phyloP scores from a whole-genome alignment of 2,329 filamentous ascomycete species.

The Cladosporium sp. region DNA sequence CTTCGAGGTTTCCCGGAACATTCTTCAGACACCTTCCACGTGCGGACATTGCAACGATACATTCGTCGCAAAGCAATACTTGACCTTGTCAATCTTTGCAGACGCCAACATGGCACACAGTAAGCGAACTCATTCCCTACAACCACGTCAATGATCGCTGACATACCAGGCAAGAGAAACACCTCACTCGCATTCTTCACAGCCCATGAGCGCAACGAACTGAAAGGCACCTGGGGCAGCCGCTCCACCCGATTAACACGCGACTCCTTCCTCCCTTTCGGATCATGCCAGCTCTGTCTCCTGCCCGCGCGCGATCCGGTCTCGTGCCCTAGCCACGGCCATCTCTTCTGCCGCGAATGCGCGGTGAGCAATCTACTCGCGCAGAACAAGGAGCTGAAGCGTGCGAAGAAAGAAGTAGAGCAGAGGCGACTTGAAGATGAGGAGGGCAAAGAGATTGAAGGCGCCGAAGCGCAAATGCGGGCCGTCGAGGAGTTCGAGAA shows the following conservation, averaged over 20 bases:
- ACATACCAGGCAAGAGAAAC: constrained; percentile 64
- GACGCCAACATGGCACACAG: constrained; percentile 23
- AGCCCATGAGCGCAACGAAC: constrained; percentile 77
- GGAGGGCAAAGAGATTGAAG: constrained; percentile 56
- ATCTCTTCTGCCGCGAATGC: constrained; percentile 95
- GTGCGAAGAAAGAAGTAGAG: constrained; percentile 60
- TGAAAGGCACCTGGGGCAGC: constrained; percentile 77
- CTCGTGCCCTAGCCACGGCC: constrained; percentile 70
- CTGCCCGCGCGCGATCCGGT: constrained; percentile 77
- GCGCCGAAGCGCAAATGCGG: constrained; percentile 65
- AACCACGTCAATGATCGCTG: constrained; percentile 1
- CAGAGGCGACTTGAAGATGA: constrained; percentile 60
- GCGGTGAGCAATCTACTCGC: constrained; percentile 85
- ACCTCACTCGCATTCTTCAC: constrained; percentile 93
- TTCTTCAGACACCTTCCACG: too few relatives aligned
- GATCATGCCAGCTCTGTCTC: constrained; percentile 82
- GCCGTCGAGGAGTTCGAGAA: constrained; percentile 80
- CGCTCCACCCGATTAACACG: constrained; percentile 79
- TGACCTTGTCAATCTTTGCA: background rate
- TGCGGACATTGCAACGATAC: too few relatives aligned
- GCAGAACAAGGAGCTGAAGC: constrained; percentile 87
- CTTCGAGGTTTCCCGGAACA: too few relatives aligned
- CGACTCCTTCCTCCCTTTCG: constrained; percentile 90
- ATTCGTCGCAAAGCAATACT: too few relatives aligned
- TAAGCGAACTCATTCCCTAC: constrained; percentile 15